Percentiles rank a stretch among this genome's conserved stretches.
Evolutionary conservation across 2,329 filamentous ascomycete species (phyloP).

Genomic region (Allantophomopsis cytisporea): DNA sequence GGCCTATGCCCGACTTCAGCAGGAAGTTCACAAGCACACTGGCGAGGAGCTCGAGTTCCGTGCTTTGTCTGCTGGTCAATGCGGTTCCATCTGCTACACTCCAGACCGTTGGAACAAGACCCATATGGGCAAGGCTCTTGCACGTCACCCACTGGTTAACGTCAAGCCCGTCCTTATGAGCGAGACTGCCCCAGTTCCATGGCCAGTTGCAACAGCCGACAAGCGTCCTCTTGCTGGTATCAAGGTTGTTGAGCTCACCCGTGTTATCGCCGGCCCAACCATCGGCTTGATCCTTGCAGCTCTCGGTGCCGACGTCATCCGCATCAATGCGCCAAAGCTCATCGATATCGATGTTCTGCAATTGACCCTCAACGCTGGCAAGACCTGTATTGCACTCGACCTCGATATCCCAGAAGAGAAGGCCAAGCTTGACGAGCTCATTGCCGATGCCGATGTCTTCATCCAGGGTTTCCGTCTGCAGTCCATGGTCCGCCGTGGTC

Average conservation of each 20-base stretch:
- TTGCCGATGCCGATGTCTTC: conserved; percentile 50
- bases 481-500: conserved; percentile 48
- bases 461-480: conserved; percentile 59
- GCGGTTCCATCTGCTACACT: no score
- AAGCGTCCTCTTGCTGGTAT: conserved; percentile 36
- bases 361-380: conserved; percentile 59
- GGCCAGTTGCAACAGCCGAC: conserved; percentile 18
- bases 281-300: conserved; percentile 61
- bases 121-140: conserved; percentile 55
- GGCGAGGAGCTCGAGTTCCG: no score
- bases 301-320: conserved; percentile 62
- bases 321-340: conserved; percentile 54
- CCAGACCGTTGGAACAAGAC: conserved; percentile 32
- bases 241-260: conserved; percentile 61
- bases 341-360: conserved; percentile 62
- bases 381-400: conserved; percentile 51
- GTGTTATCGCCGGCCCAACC: conserved; percentile 64
- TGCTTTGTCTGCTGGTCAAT: no score
- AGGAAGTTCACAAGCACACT: no score
- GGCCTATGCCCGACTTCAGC: no score
- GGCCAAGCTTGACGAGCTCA: conserved; percentile 39
- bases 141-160: conserved; percentile 27
- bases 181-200: conserved; percentile 22
- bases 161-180: conserved; percentile 1
- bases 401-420: conserved; percentile 41